These are phyloP conservation scores for Pholiota microspora DNA, from an alignment of 768 basidiomycete genomes.

Conservation along the genomic window DNA sequence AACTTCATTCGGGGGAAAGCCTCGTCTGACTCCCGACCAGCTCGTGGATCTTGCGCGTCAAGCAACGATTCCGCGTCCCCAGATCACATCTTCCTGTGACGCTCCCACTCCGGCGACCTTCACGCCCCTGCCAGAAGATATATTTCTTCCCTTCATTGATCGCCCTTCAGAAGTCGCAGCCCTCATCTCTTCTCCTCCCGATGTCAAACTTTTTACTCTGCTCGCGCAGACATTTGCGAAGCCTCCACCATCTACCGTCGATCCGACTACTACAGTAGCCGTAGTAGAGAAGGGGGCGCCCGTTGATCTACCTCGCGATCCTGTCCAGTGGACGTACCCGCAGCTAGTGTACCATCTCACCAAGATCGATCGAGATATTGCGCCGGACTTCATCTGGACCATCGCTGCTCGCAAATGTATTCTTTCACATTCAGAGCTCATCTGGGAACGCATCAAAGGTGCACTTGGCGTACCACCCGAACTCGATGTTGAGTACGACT, in stretches of 20 bases:
- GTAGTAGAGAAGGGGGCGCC: constrained; percentile 17
- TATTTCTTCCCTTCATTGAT: constrained; percentile 85
- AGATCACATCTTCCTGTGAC: constrained; percentile 12
- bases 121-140: constrained; percentile 71
- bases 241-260: constrained; percentile 9
- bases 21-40: constrained; percentile 68
- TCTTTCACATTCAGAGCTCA: constrained; percentile 73
- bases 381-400: constrained; percentile 73
- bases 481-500: constrained; percentile 60
- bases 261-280: constrained; percentile 19
- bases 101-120: constrained; percentile 53
- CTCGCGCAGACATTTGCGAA: constrained; percentile 68
- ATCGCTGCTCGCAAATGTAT: constrained; percentile 73
- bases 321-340: constrained; percentile 66
- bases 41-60: constrained; percentile 70
- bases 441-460: constrained; percentile 90
- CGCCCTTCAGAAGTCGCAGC: constrained; percentile 72
- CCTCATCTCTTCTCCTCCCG: constrained; percentile 64
- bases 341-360: constrained; percentile 73
- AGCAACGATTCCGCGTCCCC: constrained; percentile 41
- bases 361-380: constrained; percentile 55
- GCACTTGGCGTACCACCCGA: constrained; percentile 88
- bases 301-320: constrained; percentile 46
- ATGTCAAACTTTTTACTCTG: constrained; percentile 68
- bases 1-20: constrained; percentile 36